These are phyloP conservation scores for Haplosporangium sp. DNA, from an alignment of 371 early-diverging fungal species.

Conservation along the genomic window DNA sequence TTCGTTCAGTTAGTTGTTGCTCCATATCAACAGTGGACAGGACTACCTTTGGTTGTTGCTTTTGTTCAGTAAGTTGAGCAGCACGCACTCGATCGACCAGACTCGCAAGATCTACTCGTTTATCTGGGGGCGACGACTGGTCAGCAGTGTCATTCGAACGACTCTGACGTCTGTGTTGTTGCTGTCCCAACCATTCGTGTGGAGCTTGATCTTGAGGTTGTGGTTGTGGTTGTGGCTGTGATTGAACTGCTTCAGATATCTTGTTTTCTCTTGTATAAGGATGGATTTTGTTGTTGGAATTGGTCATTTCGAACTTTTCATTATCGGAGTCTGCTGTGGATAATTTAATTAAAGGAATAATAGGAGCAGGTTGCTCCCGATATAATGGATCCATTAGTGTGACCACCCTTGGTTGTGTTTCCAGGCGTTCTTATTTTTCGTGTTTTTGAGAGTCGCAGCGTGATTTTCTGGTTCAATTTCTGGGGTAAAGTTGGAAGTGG, in stretches of 20 bases:
- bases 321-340: neutral
- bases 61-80: slow-evolving; percentile 37
- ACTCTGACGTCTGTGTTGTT: neutral
- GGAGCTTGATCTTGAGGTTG: slow-evolving; percentile 6
- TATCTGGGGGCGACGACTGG: neutral
- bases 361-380: no score
- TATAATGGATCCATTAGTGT: no score
- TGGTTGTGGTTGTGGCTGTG: slow-evolving; percentile 18
- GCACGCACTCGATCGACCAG: slow-evolving; percentile 40
- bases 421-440: no score
- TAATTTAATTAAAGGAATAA: neutral
- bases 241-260: slow-evolving; percentile 10
- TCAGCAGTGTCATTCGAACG: no score
- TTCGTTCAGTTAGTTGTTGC: no score
- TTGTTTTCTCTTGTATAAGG: slow-evolving; percentile 13
- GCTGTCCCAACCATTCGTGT: neutral
- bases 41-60: slow-evolving; percentile 3
- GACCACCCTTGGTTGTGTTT: no score
- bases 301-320: neutral
- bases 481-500: no score
- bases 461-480: no score
- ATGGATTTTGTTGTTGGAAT: slow-evolving; percentile 9
- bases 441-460: no score
- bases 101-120: slow-evolving; percentile 23
- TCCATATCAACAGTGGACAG: no score